A percentile compares a stretch with the other conserved stretches of the same genome.
Evolutionary conservation across 805 yeast genomes (phyloP).

Genomic region (Starmerella tilneyi): DNA sequence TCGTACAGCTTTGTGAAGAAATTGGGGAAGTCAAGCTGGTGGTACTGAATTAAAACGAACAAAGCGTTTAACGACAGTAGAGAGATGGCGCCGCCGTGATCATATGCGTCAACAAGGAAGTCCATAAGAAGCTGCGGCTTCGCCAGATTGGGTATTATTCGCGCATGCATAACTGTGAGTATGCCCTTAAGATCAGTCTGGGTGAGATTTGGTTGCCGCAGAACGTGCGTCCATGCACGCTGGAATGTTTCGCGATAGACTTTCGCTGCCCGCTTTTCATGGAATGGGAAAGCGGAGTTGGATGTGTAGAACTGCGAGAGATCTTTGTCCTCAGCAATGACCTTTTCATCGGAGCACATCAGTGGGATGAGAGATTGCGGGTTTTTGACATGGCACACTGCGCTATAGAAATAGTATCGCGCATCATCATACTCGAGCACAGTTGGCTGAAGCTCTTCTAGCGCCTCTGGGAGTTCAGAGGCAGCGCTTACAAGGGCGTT

Average conservation of each 20-base stretch:
- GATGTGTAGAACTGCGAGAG: constrained; percentile 4
- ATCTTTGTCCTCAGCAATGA: constrained; percentile 14
- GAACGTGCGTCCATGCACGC: constrained; percentile 49
- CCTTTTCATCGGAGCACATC: constrained; percentile 16
- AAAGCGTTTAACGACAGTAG: constrained; percentile 78
- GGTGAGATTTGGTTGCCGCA: constrained; percentile 38
- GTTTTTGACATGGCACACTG: background rate
- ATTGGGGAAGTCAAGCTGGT: constrained; percentile 84
- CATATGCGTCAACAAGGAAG: constrained; percentile 78
- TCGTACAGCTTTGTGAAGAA: constrained; percentile 76
- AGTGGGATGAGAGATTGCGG: constrained; percentile 10
- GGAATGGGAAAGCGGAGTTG: constrained; percentile 5
- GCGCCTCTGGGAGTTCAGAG: constrained; percentile 33
- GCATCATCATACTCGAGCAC: constrained; percentile 56
- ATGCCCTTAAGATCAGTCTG: constrained; percentile 56
- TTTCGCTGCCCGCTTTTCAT: constrained; percentile 13
- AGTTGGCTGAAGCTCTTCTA: constrained; percentile 10
- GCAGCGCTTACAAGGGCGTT: constrained; percentile 33
- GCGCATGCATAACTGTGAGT: constrained; percentile 63
- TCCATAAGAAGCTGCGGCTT: constrained; percentile 85
- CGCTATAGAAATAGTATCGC: constrained; percentile 35
- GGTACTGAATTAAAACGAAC: constrained; percentile 69
- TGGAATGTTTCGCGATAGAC: constrained; percentile 43
- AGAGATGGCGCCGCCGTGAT: constrained; percentile 51
- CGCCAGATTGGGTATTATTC: constrained; percentile 69